Evolutionary conservation across 495 filamentous ascomycete genomes (phyloP).

Genomic region (Coniosporium apollinis): DNA sequence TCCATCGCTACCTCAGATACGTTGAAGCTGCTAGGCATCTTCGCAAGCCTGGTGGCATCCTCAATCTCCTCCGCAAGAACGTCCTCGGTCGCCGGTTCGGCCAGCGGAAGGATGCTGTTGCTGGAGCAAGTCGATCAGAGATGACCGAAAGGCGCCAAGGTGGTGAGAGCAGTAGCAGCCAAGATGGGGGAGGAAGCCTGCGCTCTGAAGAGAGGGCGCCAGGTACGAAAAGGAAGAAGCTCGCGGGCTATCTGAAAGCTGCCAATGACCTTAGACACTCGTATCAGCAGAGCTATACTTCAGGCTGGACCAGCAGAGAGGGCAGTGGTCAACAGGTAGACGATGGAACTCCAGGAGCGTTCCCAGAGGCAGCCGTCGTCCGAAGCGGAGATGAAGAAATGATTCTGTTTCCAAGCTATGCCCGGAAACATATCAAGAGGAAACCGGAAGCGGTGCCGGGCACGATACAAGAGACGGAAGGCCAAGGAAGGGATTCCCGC

Average conservation of each 20-base stretch:
- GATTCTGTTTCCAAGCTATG: conserved; percentile 86
- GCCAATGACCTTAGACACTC: conserved; percentile 83
- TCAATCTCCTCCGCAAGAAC: conserved; percentile 14
- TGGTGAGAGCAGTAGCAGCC: conserved; percentile 6
- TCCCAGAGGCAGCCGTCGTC: conserved; percentile 65
- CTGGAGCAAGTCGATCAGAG: conserved; percentile 15
- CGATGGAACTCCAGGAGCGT: conserved; percentile 52
- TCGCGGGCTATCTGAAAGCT: conserved; percentile 72
- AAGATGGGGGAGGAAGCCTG: conserved; percentile 1
- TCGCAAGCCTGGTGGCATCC: conserved; percentile 9
- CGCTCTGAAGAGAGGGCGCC: conserved; percentile 29
- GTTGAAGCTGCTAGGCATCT: conserved; percentile 33
- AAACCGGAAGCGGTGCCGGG: conserved; percentile 19
- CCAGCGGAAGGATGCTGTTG: conserved; percentile 16
- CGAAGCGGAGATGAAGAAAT: conserved; percentile 76
- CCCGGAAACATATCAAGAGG: conserved; percentile 44
- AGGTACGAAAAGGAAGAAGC: conserved; percentile 57
- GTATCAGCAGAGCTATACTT: conserved; percentile 36
- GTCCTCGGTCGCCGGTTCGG: conserved; percentile 8
- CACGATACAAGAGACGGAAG: conserved; percentile 23
- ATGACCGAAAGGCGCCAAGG: conserved; percentile 22
- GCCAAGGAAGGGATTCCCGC: conserved; percentile 19
- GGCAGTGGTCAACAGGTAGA: conserved; percentile 35
- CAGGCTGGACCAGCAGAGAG: conserved; percentile 32
- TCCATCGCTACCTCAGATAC: conserved; percentile 56